phyloP scores from a whole-genome alignment of 2,329 filamentous ascomycete genomes.

The Alternaria sp. region DNA sequence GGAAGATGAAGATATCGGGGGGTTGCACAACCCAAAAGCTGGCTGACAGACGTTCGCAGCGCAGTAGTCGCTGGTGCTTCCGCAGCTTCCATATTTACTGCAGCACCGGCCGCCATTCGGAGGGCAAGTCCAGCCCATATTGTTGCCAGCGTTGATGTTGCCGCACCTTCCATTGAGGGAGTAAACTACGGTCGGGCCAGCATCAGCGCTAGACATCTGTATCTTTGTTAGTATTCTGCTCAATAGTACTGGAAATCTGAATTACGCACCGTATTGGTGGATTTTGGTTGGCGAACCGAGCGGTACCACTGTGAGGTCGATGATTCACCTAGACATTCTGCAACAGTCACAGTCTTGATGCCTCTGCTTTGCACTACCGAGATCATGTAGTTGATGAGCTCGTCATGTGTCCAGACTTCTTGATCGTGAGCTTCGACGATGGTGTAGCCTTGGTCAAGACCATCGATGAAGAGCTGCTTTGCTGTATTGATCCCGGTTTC shows the following conservation, averaged over 20 bases:
- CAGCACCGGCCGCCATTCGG: conserved; percentile 17
- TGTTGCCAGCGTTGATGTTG: conserved; percentile 17
- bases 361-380: conserved; percentile 3
- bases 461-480: conserved; percentile 56
- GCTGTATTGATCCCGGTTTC: conserved; percentile 57
- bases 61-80: conserved; percentile 9
- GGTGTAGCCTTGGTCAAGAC: conserved; percentile 12
- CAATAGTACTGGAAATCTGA: accelerated
- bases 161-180: conserved; percentile 21
- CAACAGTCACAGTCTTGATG: conserved; percentile 14
- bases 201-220: neutral
- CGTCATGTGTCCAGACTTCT: conserved; percentile 14
- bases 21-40: conserved; percentile 5
- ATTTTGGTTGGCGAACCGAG: neutral
- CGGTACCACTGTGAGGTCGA: conserved; percentile 12
- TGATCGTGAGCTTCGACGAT: conserved; percentile 21
- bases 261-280: neutral
- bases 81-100: conserved; percentile 19
- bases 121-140: conserved; percentile 18
- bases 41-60: conserved; percentile 12
- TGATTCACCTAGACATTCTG: conserved; percentile 11
- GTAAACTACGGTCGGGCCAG: conserved; percentile 8
- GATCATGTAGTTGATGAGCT: conserved; percentile 22
- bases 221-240: neutral
- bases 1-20: neutral